phyloP scores from a whole-genome alignment of 2,329 filamentous ascomycete species.

The Ilyonectria destructans region DNA sequence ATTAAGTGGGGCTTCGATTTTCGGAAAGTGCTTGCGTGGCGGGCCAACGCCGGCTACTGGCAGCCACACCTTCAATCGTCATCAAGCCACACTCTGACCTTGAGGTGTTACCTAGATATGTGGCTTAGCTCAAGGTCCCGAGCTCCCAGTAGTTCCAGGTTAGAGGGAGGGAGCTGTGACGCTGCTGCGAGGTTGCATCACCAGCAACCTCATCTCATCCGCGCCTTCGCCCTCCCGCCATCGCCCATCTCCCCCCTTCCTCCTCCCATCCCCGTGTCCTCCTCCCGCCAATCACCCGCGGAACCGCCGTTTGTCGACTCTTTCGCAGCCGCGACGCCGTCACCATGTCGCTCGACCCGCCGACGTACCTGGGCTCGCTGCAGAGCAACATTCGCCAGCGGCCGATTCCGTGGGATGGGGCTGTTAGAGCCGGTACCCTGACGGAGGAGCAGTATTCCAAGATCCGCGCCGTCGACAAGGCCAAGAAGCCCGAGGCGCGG shows the following conservation, averaged over 20 bases:
- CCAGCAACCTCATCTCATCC: slow-evolving; percentile 49
- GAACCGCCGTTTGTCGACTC: slow-evolving; percentile 32
- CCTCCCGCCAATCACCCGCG: slow-evolving; percentile 22
- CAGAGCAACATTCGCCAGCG: slow-evolving; percentile 98
- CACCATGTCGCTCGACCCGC: slow-evolving; percentile 91
- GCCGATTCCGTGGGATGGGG: slow-evolving; percentile 98
- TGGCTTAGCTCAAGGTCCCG: slow-evolving; percentile 37
- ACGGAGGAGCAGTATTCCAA: slow-evolving; percentile 94
- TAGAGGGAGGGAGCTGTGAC: slow-evolving; percentile 41
- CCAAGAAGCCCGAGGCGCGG: slow-evolving; percentile 87
- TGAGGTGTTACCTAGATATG: slow-evolving; percentile 10
- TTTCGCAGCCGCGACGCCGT: slow-evolving; percentile 49
- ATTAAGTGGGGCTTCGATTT: neutral
- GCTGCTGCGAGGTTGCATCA: slow-evolving; percentile 52
- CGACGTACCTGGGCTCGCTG: slow-evolving; percentile 86
- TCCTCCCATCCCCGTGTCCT: slow-evolving; percentile 29
- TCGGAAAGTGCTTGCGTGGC: neutral
- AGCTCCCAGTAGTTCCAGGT: slow-evolving; percentile 38
- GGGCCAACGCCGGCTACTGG: slow-evolving; percentile 3
- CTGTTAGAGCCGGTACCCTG: slow-evolving; percentile 92
- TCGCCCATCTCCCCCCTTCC: slow-evolving; percentile 34
- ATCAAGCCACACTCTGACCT: slow-evolving; percentile 21
- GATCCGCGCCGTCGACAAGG: slow-evolving; percentile 97
- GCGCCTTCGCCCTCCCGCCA: slow-evolving; percentile 31
- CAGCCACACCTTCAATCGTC: slow-evolving; percentile 7